Evolutionary conservation across 2,329 filamentous ascomycete species (phyloP).

Genomic region (Torrubiellomyces zombiae): DNA sequence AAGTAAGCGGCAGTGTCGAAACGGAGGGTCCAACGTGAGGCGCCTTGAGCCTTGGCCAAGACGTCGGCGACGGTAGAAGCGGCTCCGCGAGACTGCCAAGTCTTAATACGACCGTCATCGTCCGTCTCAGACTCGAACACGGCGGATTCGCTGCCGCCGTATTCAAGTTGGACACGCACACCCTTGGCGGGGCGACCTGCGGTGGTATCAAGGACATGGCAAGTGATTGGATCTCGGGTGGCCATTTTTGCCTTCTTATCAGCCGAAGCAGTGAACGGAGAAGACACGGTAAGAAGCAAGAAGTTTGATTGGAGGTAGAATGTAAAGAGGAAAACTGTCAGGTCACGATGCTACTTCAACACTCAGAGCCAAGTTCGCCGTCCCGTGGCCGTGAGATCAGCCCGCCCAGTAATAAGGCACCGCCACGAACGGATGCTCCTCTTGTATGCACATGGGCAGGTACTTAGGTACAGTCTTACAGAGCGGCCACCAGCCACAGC

Average conservation of each 20-base stretch:
- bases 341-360: too few relatives aligned
- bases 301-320: too few relatives aligned
- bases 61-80: constrained; percentile 42
- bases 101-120: constrained; percentile 55
- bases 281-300: too few relatives aligned
- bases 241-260: constrained; percentile 5
- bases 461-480: too few relatives aligned
- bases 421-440: too few relatives aligned
- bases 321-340: too few relatives aligned
- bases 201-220: constrained; percentile 75
- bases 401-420: too few relatives aligned
- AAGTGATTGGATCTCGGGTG: constrained; percentile 55
- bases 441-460: too few relatives aligned
- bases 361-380: too few relatives aligned
- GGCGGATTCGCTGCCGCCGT: constrained; percentile 15
- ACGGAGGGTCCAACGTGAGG: constrained; percentile 47
- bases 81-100: constrained; percentile 44
- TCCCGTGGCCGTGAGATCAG: too few relatives aligned
- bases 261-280: too few relatives aligned
- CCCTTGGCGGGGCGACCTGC: constrained; percentile 49
- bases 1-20: constrained; percentile 64
- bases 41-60: constrained; percentile 23
- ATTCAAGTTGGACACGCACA: constrained; percentile 50
- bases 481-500: too few relatives aligned
- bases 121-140: constrained; percentile 54